phyloP scores from a whole-genome alignment of 2,329 filamentous ascomycete genomes.

The Hymenoscyphus salicellus region DNA sequence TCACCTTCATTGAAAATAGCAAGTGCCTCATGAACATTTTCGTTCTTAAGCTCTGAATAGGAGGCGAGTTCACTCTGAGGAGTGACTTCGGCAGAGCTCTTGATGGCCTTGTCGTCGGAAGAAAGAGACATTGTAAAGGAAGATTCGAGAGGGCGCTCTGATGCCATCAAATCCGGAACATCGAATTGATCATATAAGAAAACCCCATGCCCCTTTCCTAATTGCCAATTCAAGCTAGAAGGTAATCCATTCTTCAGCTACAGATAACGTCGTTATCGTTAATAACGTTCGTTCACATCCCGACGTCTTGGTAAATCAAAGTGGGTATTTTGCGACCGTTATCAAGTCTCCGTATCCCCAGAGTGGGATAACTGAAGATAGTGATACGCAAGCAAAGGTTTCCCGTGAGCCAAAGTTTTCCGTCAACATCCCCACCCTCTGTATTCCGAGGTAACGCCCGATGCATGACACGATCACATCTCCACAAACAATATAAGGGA shows the following conservation, averaged over 20 bases:
- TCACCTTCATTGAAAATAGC: constrained; percentile 47
- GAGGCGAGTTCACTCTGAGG: background rate
- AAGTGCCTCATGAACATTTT: constrained; percentile 48
- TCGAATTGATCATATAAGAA: background rate
- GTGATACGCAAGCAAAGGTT: background rate
- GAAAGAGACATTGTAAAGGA: background rate
- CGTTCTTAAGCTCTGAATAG: background rate
- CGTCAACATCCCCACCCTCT: background rate
- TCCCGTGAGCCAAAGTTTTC: background rate
- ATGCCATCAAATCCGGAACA: background rate
- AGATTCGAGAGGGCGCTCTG: background rate
- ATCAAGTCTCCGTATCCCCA: background rate
- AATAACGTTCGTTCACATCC: background rate
- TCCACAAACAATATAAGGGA: background rate
- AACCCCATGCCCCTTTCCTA: background rate
- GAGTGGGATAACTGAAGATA: background rate
- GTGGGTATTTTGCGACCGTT: background rate
- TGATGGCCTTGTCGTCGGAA: background rate
- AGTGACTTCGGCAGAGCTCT: background rate
- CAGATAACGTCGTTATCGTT: background rate
- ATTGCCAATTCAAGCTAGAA: background rate
- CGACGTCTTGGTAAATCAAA: background rate
- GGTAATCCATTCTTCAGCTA: background rate
- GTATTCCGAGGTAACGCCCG: background rate
- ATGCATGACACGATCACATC: background rate